Evolutionary conservation across 768 basidiomycete species (phyloP), one percentile per base, ranked within the genome.

Genomic region (Suillus decipiens): DNA sequence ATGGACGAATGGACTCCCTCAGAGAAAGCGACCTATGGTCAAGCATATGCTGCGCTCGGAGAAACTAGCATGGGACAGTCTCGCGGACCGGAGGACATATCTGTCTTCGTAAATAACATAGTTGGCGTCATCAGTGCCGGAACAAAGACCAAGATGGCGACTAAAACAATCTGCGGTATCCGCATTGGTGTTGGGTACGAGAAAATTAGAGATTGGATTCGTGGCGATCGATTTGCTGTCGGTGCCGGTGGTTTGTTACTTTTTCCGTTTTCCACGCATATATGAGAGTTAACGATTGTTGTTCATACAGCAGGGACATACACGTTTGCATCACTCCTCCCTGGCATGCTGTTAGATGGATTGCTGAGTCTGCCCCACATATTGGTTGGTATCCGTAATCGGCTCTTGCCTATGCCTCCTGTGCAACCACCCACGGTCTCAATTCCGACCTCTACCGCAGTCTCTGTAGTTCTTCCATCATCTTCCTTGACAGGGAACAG

Each of bases 1-100:
- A 90, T 87, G 82, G 84, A 86, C 63, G 81, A 81, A 47, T 93
- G 92, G 92, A 91, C 84, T 8, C 80, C 86, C 9, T 86, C 89
- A 7, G 91, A 93, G 73, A 88, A 86, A 69, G 70, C 85, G 45
- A 84, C 87, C 17, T 93, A 93, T 70, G 89, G 89, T 2, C 76
- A 86, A 11, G 89, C 89, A 11, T 90, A 89, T 73, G 80, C 79
- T 42, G 78, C 87, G 11, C 77, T 79, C 48, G 77, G 75, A 42
- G 78, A 78, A 34, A 70, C 73, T 37, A 76, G 81, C 22, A 70
- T 80, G 39, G 39, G 39, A 11, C 56, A 41, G 24, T 74, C 80
- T 11, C 77, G 90, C 59, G 80, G 78, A 67, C 87, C 87, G 5
- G 83, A 84, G 33, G 80, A 89, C 63, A 77, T 84, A 28, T 78